phyloP scores from a whole-genome alignment of 2,329 filamentous ascomycete species.

The Colletotrichum somersetense region DNA sequence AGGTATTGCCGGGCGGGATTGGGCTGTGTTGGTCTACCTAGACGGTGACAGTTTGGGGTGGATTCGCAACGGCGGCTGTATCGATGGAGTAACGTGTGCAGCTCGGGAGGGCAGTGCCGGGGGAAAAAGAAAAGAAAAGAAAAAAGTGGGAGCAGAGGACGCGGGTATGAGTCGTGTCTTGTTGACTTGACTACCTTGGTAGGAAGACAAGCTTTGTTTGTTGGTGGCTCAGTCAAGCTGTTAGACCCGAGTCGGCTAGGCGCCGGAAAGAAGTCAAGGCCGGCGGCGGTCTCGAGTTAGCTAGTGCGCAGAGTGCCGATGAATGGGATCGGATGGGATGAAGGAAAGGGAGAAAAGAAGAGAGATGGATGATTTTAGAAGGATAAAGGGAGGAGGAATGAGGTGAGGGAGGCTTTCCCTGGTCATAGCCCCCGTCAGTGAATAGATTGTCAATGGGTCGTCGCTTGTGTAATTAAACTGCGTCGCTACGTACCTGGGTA shows the following conservation, averaged over 20 bases:
- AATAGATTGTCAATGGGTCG: not conserved
- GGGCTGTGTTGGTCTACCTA: constrained; percentile 24
- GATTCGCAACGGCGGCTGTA: constrained; percentile 32
- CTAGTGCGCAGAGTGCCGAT: not conserved
- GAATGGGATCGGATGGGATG: not conserved
- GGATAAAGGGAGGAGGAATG: not conserved
- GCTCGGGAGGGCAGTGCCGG: constrained; percentile 32
- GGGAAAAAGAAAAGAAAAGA: not conserved
- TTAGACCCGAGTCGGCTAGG: constrained; percentile 1
- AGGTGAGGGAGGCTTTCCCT: not conserved
- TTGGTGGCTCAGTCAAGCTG: not conserved
- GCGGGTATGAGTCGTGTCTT: constrained; percentile 35
- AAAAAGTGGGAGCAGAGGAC: constrained; percentile 34
- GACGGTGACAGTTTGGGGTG: not conserved
- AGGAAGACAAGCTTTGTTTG: not conserved
- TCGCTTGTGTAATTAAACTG: constrained; percentile 9
- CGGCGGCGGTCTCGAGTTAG: not conserved
- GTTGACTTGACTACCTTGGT: not conserved
- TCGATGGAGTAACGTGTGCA: constrained; percentile 28
- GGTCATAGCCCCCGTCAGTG: not conserved
- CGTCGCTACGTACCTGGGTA: not conserved
- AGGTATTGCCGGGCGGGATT: constrained; percentile 3
- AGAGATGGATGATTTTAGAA: not conserved
- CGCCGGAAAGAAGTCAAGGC: not conserved
- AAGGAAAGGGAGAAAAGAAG: not conserved